Evolutionary conservation across 176 grass and related monocot species (phyloP), one percentile per base, ranked within the genome.

Genomic region (Avena insularis): DNA sequence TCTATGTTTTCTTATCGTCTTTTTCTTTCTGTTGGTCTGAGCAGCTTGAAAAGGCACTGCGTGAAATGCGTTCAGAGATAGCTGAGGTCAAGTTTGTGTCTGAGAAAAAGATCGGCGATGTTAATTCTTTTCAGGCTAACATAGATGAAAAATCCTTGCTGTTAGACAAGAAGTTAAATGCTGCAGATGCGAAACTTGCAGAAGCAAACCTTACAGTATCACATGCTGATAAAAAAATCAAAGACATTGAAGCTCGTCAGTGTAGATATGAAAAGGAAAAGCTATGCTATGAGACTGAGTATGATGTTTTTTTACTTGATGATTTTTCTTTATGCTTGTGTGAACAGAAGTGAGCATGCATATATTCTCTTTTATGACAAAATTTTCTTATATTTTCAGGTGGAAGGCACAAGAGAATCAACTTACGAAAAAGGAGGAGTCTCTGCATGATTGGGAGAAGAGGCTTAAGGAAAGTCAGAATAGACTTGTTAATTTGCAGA

Each of bases 201-300:
- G 95, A 98, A 78, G 93, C 93, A 85, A 95, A 89, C 76, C 93
- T 93, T 16, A 98, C 89, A 63, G 92, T 81, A 60, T 95, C 91
- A 38, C 90, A 93, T 60, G 90, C 88, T 77, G 90, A 95, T 29
- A 83, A 88, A 9, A 92, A 89, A 82, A 81, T 95, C 53, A 91
- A 95, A 48, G 93, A 98, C 21, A 67, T 84, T 23, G 88, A 93
- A 77, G 86, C 86, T 65, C 93, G 75, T 43, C 89, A 95, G 51
- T 86, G 80, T 56, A 93, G 94, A 71, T 77, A 93, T 79, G 89
- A 95, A 81, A 98, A 92, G 83, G 90, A 95, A 57, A 92, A 92
- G 79, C 74, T 92, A 45, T 92, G 91, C 83, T 89, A 93, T 87
- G 86, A 92, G 68, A 79, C 90, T 3, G 90, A 92, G 95, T 95